Conservation (phyloP, 192 early-diverging fungal genomes). For the Umbelopsis sp. region DNA sequence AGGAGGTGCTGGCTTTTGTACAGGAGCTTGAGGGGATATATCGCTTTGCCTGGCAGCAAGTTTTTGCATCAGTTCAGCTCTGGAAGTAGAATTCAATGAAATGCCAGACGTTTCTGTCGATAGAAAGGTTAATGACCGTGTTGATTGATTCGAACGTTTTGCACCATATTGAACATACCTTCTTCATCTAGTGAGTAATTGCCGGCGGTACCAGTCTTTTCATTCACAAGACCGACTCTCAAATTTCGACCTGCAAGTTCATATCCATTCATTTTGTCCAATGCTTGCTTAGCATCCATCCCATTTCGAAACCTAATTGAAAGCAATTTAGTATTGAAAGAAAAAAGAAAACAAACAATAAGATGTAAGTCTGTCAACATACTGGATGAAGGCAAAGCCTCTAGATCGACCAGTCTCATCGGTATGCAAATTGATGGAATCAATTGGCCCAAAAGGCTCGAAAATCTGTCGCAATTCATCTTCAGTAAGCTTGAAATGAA, state of each 20-base stretch:
- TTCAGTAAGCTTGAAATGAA: slow-evolving; percentile 66
- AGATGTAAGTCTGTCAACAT: slow-evolving; percentile 24
- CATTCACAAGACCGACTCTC: slow-evolving; percentile 75
- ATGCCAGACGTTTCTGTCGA: slow-evolving; percentile 60
- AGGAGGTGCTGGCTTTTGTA: slow-evolving; percentile 28
- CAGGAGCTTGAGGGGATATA: slow-evolving; percentile 18
- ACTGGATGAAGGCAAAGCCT: slow-evolving; percentile 85
- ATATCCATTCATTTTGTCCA: slow-evolving; percentile 83
- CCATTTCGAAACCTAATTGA: slow-evolving; percentile 59
- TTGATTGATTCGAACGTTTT: not conserved
- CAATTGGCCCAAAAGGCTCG: slow-evolving; percentile 83
- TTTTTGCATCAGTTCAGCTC: slow-evolving; percentile 83
- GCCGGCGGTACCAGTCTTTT: slow-evolving; percentile 52
- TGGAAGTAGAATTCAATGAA: slow-evolving; percentile 66
- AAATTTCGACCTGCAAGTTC: slow-evolving; percentile 77
- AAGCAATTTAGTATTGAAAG: slow-evolving; percentile 13
- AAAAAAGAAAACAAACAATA: not conserved
- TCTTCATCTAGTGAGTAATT: slow-evolving; percentile 52
- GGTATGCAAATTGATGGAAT: slow-evolving; percentile 80
- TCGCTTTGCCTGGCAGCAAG: slow-evolving; percentile 62
- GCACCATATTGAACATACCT: slow-evolving; percentile 30
- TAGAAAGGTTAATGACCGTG: not conserved
- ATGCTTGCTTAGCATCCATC: slow-evolving; percentile 75
- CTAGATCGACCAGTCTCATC: slow-evolving; percentile 71
- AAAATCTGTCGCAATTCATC: slow-evolving; percentile 81